Percentiles rank a stretch among this genome's conserved stretches.
Conservation (phyloP, 2,329 filamentous ascomycete species). For the Stachybotrys chartarum region DNA sequence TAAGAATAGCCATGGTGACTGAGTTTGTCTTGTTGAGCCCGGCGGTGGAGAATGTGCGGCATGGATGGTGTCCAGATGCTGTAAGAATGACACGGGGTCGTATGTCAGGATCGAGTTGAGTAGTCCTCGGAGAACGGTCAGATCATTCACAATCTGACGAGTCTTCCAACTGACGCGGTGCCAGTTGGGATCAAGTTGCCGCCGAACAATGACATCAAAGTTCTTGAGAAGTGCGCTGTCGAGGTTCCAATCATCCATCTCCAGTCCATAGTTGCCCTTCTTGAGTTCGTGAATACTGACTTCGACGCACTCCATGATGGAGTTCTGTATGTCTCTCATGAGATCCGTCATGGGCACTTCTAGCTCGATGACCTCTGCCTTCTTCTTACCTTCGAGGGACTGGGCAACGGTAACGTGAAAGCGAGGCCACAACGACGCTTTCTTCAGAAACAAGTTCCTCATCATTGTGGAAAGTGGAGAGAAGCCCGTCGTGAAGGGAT, state of each 20-base stretch:
- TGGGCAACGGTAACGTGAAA: slow-evolving; percentile 89
- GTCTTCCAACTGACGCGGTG: slow-evolving; percentile 94
- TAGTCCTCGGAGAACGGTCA: slow-evolving; percentile 76
- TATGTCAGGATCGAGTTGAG: slow-evolving; percentile 77
- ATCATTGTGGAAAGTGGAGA: slow-evolving; percentile 84
- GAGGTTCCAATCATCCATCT: slow-evolving; percentile 95
- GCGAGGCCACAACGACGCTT: slow-evolving; percentile 83
- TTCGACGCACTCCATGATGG: slow-evolving; percentile 93
- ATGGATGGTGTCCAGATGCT: slow-evolving; percentile 89
- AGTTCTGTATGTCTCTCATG: slow-evolving; percentile 90
- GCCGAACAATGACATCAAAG: slow-evolving; percentile 81
- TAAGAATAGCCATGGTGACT: slow-evolving; percentile 93
- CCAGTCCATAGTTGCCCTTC: slow-evolving; percentile 80
- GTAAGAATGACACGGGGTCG: slow-evolving; percentile 85
- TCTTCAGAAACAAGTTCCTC: slow-evolving; percentile 80
- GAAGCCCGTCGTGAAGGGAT: slow-evolving; percentile 84
- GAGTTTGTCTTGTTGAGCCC: slow-evolving; percentile 78
- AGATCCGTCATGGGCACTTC: slow-evolving; percentile 93
- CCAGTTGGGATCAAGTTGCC: slow-evolving; percentile 94
- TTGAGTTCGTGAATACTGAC: slow-evolving; percentile 90
- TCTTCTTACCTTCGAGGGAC: slow-evolving; percentile 83
- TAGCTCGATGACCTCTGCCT: slow-evolving; percentile 93
- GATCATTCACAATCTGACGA: slow-evolving; percentile 84
- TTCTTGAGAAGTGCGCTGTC: slow-evolving; percentile 89
- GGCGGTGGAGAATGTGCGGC: slow-evolving; percentile 84